Evolutionary conservation across 2,329 filamentous ascomycete genomes (phyloP), one percentile per base, ranked within the genome.

Genomic region (Immersiporthe knoxdaviesiana): DNA sequence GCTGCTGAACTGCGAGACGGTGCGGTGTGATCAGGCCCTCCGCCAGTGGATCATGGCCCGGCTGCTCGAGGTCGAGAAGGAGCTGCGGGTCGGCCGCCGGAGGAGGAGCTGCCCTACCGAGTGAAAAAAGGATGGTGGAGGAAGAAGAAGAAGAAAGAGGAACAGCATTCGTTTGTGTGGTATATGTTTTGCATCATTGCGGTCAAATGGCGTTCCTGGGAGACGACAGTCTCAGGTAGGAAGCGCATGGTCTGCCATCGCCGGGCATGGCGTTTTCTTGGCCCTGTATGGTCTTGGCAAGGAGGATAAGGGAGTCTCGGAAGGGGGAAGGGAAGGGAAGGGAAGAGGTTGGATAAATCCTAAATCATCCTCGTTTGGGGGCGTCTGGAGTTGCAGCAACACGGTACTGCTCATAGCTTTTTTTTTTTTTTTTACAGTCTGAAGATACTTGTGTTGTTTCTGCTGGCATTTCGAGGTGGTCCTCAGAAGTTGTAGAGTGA

Each of bases 21-120:
- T 88, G 21, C 84, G 86, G 56, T 78, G 76, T 60, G 84, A 88
- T 70, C 77, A 79, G 37, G 79, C 81, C 1, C 84, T 87, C 75
- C 85, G 87, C 62, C 86, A 82, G 70, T 89, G 85, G 84, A 85
- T 89, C 44, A 87, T 89, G 76, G 81, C 83, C 27, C 80, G 86
- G 18, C 79, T 90, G 35, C 84, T 90, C 84, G 85, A 88, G 73
- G 88, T 87, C 27, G 87, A 89, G 74, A 84, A 85, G 74, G 86
- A 89, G 73, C 77, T 89, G 67, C 83, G 86, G 41, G 84, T 82
- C 11, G 84, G 85, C 47, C 80, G 86, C 63, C 80, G 86, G 72
- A 78, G 85, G 71, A 80, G 84, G 63, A 84, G 83, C 75, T 72
- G 65, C 54, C 70, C 66, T 10, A 27, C 72, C 77, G 70, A 71